Base-by-base conservation (phyloP, 2,329 filamentous ascomycete species). In the Hymenotorrendiella dingleyae region DNA sequence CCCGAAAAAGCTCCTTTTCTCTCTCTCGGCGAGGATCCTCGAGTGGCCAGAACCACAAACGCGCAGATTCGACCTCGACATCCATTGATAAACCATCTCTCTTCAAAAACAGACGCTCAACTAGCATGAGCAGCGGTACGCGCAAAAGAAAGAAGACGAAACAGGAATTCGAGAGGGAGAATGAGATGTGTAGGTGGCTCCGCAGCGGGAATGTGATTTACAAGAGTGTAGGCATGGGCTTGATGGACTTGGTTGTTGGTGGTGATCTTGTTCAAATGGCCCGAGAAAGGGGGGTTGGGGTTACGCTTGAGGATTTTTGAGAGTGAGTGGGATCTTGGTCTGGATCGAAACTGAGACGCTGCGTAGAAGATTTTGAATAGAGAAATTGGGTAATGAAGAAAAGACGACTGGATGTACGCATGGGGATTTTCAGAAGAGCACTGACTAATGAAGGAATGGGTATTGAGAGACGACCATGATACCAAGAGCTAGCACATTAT, bases 211-310 rank as follows among this genome's bases (percentile, higher is more conserved):
- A 80, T 45, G 79, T 84, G 16, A 72, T 84, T 6, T 84, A 83
- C 58, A 84, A 84, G 67, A 78, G 76, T 47, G 80, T 84, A 0
- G 80, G 80, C 0, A 60, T 84, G 36, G 80, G 79, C 0, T 58
- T 83, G 38, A 83, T 84, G 79, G 80, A 84, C 54, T 60, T 84
- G 17, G 72, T 76, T 1, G 73, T 82, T 2, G 80, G 79, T 11
- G 68, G 70, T 53, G 72, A 80, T 42, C 49, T 84, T 36, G 60
- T 84, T 14, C 63, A 69, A 45, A 59, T 81, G 48, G 80, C 80
- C 1, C 67, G 66, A 30, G 64, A 70, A 39, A 79, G 71, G 60
- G 67, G 69, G 0, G 60, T 82, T 9, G 80, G 80, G 6, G 73
- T 67, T 7, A 64, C 64, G 6, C 62, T 83, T 20, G 64, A 71